These are phyloP conservation scores for Botrytis pseudocinerea DNA, from an alignment of 2,329 filamentous ascomycete genomes.

Conservation along the genomic window DNA sequence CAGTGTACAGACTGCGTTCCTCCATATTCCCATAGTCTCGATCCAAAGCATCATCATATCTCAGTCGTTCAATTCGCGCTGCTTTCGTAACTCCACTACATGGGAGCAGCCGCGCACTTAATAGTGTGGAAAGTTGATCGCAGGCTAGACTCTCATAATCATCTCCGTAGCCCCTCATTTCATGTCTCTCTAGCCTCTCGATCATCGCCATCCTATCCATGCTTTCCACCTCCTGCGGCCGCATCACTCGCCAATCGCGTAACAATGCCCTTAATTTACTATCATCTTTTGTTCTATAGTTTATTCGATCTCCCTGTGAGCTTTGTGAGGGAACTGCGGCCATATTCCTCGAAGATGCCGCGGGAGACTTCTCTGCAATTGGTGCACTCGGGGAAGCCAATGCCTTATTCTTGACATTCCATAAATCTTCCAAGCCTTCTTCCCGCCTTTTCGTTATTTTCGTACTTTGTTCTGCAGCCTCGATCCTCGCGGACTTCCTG, in stretches of 20 bases:
- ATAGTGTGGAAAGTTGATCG: neutral
- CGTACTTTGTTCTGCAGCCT: neutral
- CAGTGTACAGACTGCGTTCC: neutral
- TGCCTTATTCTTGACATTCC: neutral
- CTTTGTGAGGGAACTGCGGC: neutral
- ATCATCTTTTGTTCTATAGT: neutral
- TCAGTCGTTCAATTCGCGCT: neutral
- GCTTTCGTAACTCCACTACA: neutral
- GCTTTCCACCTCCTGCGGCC: neutral
- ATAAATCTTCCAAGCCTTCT: neutral
- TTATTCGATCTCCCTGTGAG: neutral
- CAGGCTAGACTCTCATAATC: neutral
- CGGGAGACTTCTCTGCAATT: neutral
- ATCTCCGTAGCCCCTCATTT: slow-evolving; percentile 2
- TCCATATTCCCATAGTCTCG: neutral
- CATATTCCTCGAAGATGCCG: neutral
- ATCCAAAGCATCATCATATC: neutral
- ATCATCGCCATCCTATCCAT: neutral
- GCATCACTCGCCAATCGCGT: neutral
- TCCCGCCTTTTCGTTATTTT: neutral
- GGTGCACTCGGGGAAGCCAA: neutral
- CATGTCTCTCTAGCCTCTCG: slow-evolving; percentile 1
- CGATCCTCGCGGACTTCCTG: slow-evolving; percentile 10
- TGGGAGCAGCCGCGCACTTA: neutral
- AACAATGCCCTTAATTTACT: neutral